Base-by-base conservation (phyloP, 106 monocot genomes). In the Apostasia ramifera region DNA sequence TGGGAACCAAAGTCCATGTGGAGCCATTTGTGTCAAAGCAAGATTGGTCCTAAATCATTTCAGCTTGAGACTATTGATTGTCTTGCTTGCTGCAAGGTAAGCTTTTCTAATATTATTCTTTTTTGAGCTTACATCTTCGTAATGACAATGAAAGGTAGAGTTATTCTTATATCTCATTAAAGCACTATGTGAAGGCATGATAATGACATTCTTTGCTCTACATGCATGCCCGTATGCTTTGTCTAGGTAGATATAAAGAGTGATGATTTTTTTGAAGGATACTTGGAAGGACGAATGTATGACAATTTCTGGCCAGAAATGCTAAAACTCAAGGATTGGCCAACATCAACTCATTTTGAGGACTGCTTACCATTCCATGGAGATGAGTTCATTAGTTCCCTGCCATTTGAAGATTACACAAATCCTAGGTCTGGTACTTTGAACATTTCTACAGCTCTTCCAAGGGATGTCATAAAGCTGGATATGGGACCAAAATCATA, bases 251-350 rank as follows among this genome's bases (percentile, higher is more conserved):
- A 88, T 26, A 88, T 92, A 66, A 63, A 67, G 66, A 76, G 62
- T 11, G 48, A 63, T 7, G 58, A 79, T 38, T 92, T 92, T 64
- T 92, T 92, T 61, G 72, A 77, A 67, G 85, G 85, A 53, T 92
- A 92, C 56, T 42, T 5, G 40, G 78, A 88, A 44, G 92, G 92
- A 47, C n/a, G 85, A 62, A 73, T 75, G 56, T 83, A 88, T 77
- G 46, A 51, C 54, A 92, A 92, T 75, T 39, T 56, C 9, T 92
- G 85, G 88, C 92, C 92, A 47, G 81, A 66, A 63, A 88, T 92
- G 92, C 85, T 92, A 37, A 92, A 92, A 72, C 42, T 92, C 40
- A 92, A 88, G 69, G 88, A 92, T 73, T 92, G 92, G 88, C 92
- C 92, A 26, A 68, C 88, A 5, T 71, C 82, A 56, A 54, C 81